Evolutionary conservation across 2,329 filamentous ascomycete genomes (phyloP).

Genomic region (Lasiodiplodia citricola): DNA sequence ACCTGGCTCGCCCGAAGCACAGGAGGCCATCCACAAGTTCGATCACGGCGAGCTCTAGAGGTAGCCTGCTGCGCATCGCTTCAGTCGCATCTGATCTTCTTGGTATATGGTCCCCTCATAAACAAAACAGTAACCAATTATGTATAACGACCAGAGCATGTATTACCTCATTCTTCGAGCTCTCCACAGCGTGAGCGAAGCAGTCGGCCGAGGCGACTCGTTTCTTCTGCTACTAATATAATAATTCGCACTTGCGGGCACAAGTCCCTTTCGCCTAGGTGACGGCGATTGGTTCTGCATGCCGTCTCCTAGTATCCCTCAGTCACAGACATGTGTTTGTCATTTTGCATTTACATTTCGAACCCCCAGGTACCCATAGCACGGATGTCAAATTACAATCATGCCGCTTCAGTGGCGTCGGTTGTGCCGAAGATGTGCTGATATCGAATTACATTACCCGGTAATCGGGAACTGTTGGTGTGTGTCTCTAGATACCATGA

Average conservation of each 20-base stretch:
- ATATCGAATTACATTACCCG: constrained; percentile 56
- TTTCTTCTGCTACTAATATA: background rate
- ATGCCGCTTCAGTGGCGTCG: constrained; percentile 79
- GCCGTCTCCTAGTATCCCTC: background rate
- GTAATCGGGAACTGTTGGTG: constrained; percentile 29
- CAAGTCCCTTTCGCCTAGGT: no score
- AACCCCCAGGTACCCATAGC: constrained; percentile 58
- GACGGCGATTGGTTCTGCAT: background rate
- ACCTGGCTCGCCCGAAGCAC: constrained; percentile 10
- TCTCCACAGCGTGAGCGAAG: background rate
- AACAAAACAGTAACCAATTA: constrained; percentile 6
- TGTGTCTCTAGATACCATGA: constrained; percentile 6
- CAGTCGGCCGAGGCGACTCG: background rate
- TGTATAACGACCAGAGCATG: constrained; percentile 23
- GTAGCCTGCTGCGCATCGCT: constrained; percentile 5
- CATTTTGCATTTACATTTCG: background rate
- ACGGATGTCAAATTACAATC: constrained; percentile 99
- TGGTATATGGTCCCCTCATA: constrained; percentile 1
- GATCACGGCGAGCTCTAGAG: constrained; percentile 35
- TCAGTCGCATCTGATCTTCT: background rate
- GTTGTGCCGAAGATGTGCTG: constrained; percentile 99
- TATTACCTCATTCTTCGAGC: constrained; percentile 2
- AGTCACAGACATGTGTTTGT: background rate
- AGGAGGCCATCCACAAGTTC: constrained; percentile 29
- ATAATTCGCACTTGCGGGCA: background rate